A percentile compares a stretch with the other conserved stretches of the same genome.
Conservation (phyloP, 116 monocot genomes). For the Dioscorea cayenensis region DNA sequence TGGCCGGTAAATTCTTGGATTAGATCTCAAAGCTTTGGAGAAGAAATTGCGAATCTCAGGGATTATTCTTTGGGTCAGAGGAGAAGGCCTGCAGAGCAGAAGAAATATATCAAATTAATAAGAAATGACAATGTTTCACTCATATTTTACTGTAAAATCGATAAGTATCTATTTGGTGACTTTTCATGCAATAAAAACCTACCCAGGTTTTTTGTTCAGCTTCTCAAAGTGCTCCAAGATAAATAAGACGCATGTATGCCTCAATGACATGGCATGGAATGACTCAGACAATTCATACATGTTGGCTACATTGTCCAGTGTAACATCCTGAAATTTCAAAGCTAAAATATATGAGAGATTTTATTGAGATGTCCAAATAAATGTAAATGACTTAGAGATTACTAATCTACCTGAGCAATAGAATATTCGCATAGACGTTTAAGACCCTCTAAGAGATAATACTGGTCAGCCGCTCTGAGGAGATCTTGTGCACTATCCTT, state of each 20-base stretch:
- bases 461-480: constrained; percentile 94
- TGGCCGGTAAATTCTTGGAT: constrained; percentile 12
- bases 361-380: neutral
- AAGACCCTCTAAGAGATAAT: constrained; percentile 95
- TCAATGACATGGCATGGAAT: constrained; percentile 73
- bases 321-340: constrained; percentile 47
- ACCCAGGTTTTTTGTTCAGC: constrained; percentile 59
- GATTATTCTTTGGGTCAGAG: constrained; percentile 58
- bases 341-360: neutral
- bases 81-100: constrained; percentile 39
- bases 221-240: constrained; percentile 84
- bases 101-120: neutral
- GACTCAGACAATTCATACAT: constrained; percentile 97
- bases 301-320: constrained; percentile 63
- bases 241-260: constrained; percentile 77
- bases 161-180: neutral
- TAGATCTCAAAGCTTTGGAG: constrained; percentile 44
- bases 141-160: neutral
- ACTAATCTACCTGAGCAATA: constrained; percentile 64
- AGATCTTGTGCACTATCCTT: constrained; percentile 80
- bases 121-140: neutral
- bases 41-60: constrained; percentile 72
- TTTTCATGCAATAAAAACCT: neutral
- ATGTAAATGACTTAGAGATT: neutral
- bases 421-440: constrained; percentile 90